Evolutionary conservation across 2,329 filamentous ascomycete species (phyloP).

Genomic region (Blumeriella jaapii): DNA sequence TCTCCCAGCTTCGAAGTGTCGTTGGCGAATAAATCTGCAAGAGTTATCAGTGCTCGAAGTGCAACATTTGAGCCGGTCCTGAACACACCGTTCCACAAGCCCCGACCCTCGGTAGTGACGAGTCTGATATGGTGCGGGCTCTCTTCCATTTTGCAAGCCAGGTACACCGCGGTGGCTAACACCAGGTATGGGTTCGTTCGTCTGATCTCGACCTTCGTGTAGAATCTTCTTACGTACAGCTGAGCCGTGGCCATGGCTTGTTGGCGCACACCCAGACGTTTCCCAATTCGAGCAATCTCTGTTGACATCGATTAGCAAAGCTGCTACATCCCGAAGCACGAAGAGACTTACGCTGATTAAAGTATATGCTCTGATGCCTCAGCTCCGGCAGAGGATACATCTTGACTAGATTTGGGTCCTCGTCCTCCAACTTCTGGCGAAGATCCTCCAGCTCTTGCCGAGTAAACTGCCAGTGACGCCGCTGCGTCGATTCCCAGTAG

Average conservation of each 20-base stretch:
- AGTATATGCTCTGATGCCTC: slow-evolving; percentile 79
- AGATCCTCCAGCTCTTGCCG: slow-evolving; percentile 67
- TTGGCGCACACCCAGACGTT: slow-evolving; percentile 74
- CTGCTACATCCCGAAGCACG: background rate
- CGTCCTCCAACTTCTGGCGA: slow-evolving; percentile 65
- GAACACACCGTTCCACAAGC: slow-evolving; percentile 57
- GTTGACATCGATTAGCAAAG: slow-evolving; percentile 1
- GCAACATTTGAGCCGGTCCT: slow-evolving; percentile 27
- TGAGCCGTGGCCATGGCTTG: slow-evolving; percentile 91
- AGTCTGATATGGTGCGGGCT: slow-evolving; percentile 91
- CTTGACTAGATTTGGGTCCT: slow-evolving; percentile 61
- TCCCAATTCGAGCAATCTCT: slow-evolving; percentile 76
- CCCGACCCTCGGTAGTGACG: slow-evolving; percentile 74
- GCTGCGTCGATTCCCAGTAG: slow-evolving; percentile 93
- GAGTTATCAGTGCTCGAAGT: background rate
- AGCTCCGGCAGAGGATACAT: slow-evolving; percentile 74
- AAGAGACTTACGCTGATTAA: slow-evolving; percentile 65
- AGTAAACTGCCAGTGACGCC: slow-evolving; percentile 81
- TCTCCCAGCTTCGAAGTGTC: slow-evolving; percentile 62
- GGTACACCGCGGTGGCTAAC: slow-evolving; percentile 83
- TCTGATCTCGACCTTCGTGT: slow-evolving; percentile 79
- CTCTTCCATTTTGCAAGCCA: slow-evolving; percentile 97
- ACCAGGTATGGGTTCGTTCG: slow-evolving; percentile 89
- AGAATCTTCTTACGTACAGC: slow-evolving; percentile 90
- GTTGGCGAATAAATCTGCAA: slow-evolving; percentile 44